Evolutionary conservation across 371 early-diverging fungal genomes (phyloP), one percentile per base, ranked within the genome.

Genomic region (Mortierella sp.): DNA sequence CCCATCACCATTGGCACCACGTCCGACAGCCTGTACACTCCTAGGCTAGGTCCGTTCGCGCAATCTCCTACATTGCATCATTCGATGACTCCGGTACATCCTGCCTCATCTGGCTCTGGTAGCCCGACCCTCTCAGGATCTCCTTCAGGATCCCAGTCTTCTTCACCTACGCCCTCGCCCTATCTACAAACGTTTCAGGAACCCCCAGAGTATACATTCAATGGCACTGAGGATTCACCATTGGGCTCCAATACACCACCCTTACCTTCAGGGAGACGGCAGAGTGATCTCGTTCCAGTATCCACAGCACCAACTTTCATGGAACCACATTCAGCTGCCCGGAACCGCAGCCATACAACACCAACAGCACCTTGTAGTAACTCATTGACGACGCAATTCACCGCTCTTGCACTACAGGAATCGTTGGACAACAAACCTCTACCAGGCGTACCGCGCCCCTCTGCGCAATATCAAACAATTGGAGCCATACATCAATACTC

Each of bases 1-100:
- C 69, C 69, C 17, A 25, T 69, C 24, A 25, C 53, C 43, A 53
- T 69, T 10, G 69, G 62, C 3, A 69, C 69, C 3, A 29, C 57
- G 22, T 61, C 69, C 41, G 63, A 69, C 29, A 56, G 45, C 25
- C 37, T 54, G 16, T 50, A 60, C 24, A 41, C 22, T 25, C 67
- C 60, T 25, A 54, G 47, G 34, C 45, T 56, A 7, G 31, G 49
- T 27, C 34, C 34, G 4, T 62, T 54, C 5, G 37, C 46, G 31
- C 49, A 47, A n/a, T 22, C 37, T 2, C 3, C 48, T 3, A 19
- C 48, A 43, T 5, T 16, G 16, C 44, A 43, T 19, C 44, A 43
- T 16, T 16, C 48, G 10, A 24, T 22, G 24, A 14, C 24, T 10
- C 27, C n/a, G 8, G 12, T 24, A 12, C 48, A 47, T 6, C 4